phyloP scores from a whole-genome alignment of 208 protist genomes.

The Crithidia mellificae region DNA sequence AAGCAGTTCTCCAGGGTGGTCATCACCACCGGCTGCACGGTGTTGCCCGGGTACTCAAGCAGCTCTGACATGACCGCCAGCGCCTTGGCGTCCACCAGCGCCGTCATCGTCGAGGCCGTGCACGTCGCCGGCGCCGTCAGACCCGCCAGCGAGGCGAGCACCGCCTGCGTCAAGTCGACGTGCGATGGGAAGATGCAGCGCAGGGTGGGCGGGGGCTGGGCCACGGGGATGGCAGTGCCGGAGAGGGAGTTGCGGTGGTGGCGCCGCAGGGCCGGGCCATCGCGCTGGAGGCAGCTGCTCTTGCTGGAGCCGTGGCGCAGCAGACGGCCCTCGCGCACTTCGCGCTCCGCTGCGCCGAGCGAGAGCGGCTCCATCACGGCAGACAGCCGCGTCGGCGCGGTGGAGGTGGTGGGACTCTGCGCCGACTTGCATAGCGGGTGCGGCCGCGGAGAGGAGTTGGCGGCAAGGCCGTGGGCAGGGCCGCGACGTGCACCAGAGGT shows the following conservation, averaged over 20 bases:
- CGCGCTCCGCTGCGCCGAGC: not conserved
- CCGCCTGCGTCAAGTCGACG: slow-evolving; percentile 2
- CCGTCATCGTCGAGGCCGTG: slow-evolving; percentile 1
- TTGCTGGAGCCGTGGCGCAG: slow-evolving; percentile 18
- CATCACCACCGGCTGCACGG: slow-evolving; percentile 11
- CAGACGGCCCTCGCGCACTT: not conserved
- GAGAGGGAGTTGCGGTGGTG: too few species aligned
- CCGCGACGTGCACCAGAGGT: not conserved
- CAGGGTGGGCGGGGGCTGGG: not conserved
- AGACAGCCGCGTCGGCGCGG: not conserved
- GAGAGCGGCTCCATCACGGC: slow-evolving; percentile 3
- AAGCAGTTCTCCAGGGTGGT: slow-evolving; percentile 19
- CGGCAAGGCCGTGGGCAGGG: not conserved
- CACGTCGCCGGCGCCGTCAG: slow-evolving; percentile 1
- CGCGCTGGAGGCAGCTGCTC: slow-evolving; percentile 16
- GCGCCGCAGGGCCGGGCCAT: not conserved
- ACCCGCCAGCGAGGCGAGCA: not conserved
- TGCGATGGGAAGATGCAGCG: slow-evolving; percentile 11
- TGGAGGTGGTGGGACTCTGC: not conserved
- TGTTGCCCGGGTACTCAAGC: slow-evolving; percentile 17
- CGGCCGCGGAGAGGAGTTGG: not conserved
- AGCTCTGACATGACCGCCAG: slow-evolving; percentile 14
- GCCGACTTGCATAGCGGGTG: slow-evolving; percentile 11
- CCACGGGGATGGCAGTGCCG: too few species aligned
- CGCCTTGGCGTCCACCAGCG: slow-evolving; percentile 15